Conservation (phyloP, 2,329 filamentous ascomycete species). For the Tolypocladium guangdongense region DNA sequence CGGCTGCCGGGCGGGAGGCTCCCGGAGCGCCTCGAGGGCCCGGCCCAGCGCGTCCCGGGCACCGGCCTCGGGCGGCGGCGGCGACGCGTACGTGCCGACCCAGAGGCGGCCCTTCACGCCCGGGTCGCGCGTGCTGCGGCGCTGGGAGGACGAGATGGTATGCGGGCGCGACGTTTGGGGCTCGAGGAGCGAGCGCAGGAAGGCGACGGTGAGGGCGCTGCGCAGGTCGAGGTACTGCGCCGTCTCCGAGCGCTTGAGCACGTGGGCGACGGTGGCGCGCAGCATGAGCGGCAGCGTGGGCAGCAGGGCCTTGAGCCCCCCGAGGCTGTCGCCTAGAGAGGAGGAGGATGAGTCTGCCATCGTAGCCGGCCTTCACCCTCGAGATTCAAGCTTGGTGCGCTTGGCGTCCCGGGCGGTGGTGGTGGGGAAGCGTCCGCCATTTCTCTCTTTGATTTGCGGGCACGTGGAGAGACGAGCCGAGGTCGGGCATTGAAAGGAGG, state of each 20-base stretch:
- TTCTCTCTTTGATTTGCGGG: background rate
- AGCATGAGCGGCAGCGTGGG: conserved; percentile 50
- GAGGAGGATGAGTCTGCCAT: background rate
- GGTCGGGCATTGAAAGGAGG: background rate
- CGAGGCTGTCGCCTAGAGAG: conserved; percentile 1
- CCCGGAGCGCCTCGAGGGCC: conserved; percentile 31
- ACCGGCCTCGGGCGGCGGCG: conserved; percentile 44
- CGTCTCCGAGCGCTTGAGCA: conserved; percentile 57
- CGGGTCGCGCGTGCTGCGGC: conserved; percentile 47
- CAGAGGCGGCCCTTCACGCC: conserved; percentile 71
- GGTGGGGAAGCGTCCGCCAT: background rate
- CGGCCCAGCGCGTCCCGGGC: conserved; percentile 46
- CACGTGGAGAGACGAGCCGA: background rate
- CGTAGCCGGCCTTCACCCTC: background rate
- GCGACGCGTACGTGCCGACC: conserved; percentile 61
- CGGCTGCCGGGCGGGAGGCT: background rate
- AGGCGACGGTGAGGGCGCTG: conserved; percentile 59
- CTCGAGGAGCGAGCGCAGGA: conserved; percentile 56
- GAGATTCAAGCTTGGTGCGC: background rate
- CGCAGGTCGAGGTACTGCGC: conserved; percentile 69
- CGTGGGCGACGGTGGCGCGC: conserved; percentile 51
- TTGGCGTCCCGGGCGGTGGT: background rate
- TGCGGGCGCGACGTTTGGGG: conserved; percentile 25
- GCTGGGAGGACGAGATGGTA: conserved; percentile 53
- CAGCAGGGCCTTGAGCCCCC: conserved; percentile 23